Evolutionary conservation across 192 early-diverging fungal genomes (phyloP).

Genomic region (Geosiphon pyriformis): DNA sequence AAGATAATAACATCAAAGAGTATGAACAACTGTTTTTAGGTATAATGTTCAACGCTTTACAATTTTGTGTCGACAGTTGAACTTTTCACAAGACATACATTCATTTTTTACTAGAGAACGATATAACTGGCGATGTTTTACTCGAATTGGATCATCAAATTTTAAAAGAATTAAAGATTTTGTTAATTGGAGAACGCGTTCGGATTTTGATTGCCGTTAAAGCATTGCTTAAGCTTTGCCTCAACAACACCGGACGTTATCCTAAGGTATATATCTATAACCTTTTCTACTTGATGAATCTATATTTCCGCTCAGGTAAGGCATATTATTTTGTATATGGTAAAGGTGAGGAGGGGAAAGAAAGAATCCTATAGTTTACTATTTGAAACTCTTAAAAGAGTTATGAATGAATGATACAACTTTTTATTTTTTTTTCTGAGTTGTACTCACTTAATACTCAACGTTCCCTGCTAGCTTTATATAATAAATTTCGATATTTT

Average conservation of each 20-base stretch:
- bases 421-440: no score
- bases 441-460: no score
- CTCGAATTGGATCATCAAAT: slow-evolving; percentile 77
- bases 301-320: background rate
- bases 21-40: slow-evolving; percentile 41
- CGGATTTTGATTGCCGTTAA: slow-evolving; percentile 75
- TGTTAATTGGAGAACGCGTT: slow-evolving; percentile 77
- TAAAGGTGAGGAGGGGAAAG: no score
- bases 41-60: slow-evolving; percentile 9
- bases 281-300: background rate
- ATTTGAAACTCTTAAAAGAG: no score
- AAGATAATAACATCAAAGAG: slow-evolving; percentile 46
- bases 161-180: slow-evolving; percentile 78
- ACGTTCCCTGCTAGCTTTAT: no score
- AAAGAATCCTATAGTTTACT: no score
- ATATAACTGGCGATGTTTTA: slow-evolving; percentile 77
- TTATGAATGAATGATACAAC: no score
- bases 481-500: no score
- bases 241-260: slow-evolving; percentile 18
- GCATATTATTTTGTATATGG: background rate
- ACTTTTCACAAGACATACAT: slow-evolving; percentile 3
- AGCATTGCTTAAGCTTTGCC: slow-evolving; percentile 57
- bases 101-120: slow-evolving; percentile 46
- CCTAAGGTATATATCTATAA: slow-evolving; percentile 4
- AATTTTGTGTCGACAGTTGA: background rate